Evolutionary conservation across 352 stramenopile species (phyloP), one percentile per base, ranked within the genome.

Genomic region (Phytopythium ostracodes): DNA sequence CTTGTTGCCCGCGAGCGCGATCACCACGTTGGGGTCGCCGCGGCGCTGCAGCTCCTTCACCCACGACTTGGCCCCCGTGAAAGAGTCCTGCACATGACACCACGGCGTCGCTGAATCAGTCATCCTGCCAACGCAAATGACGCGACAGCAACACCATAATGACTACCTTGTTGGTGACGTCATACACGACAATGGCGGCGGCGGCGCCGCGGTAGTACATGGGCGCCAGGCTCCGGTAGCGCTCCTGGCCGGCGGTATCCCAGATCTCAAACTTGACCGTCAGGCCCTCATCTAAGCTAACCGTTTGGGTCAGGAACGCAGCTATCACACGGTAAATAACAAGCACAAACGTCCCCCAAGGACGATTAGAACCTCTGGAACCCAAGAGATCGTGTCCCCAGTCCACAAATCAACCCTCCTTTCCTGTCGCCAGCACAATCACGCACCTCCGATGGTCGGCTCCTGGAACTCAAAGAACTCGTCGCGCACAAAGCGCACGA

Each of bases 181-280:
- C 96, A 66, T 98, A 99, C 35, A 99, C 96, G 24, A 99, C 96
- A 58, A 99, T 98, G 52, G 96, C 96, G 56, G 96, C 96, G 7
- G 94, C 92, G 14, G 96, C 96, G 43, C 94, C 96, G 46, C 95
- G 82, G 70, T 99, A 99, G 75, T 99, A 99, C 96, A 99, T 99
- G n/a, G 96, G 96, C 31, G 96, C 96, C 42, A 99, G 78, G 69
- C 94, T 98, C 46, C 96, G 87, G 81, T 99, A 99, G 73, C 96
- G 80, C 68, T 99, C 96, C 92, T 99, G 96, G 58, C 96, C 96
- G 60, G 96, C 96, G 17, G 96, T 99, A 89, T 99, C 97, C 97
- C 97, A 99, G 66, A 99, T 99, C 84, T 99, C 97, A 76, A 99
- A 99, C 81, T 99, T 99, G 58, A 99, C 97, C 9, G 97, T 99